Evolutionary conservation across 2,329 filamentous ascomycete species (phyloP).

Genomic region (Monosporascus cannonballus): DNA sequence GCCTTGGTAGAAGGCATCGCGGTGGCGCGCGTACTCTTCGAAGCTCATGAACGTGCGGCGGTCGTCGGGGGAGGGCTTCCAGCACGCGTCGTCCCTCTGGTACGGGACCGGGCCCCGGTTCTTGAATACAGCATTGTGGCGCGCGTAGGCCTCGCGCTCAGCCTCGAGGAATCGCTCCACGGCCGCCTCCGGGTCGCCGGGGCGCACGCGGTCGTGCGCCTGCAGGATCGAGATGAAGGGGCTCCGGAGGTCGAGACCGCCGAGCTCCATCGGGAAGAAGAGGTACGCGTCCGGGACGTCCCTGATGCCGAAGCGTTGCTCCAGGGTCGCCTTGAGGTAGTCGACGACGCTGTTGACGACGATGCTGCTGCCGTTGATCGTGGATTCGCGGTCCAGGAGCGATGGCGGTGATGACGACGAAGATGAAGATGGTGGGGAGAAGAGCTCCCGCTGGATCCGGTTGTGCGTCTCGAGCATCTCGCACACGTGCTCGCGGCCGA

Average conservation of each 20-base stretch:
- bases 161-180: constrained; percentile 1
- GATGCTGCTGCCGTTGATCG: neutral
- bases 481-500: constrained; percentile 38
- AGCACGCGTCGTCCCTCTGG: neutral
- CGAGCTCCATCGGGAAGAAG: constrained; percentile 38
- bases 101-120: neutral
- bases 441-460: constrained; percentile 34
- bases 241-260: constrained; percentile 40
- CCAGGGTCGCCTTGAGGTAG: constrained; percentile 25
- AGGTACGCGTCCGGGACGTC: constrained; percentile 40
- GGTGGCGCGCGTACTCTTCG: constrained; percentile 28
- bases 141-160: constrained; percentile 5
- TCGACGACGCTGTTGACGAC: constrained; percentile 20
- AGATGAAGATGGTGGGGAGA: constrained; percentile 14
- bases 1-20: constrained; percentile 16
- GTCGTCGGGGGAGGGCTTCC: neutral
- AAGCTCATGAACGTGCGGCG: constrained; percentile 26
- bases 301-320: constrained; percentile 27
- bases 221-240: constrained; percentile 37
- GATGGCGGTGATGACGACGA: too few relatives aligned
- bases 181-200: neutral
- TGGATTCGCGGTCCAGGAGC: too few relatives aligned
- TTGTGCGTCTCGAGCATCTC: constrained; percentile 35
- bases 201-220: constrained; percentile 22
- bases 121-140: constrained; percentile 20